Conservation (phyloP, 2,329 filamentous ascomycete genomes). For the Zymoseptoria tritici region DNA sequence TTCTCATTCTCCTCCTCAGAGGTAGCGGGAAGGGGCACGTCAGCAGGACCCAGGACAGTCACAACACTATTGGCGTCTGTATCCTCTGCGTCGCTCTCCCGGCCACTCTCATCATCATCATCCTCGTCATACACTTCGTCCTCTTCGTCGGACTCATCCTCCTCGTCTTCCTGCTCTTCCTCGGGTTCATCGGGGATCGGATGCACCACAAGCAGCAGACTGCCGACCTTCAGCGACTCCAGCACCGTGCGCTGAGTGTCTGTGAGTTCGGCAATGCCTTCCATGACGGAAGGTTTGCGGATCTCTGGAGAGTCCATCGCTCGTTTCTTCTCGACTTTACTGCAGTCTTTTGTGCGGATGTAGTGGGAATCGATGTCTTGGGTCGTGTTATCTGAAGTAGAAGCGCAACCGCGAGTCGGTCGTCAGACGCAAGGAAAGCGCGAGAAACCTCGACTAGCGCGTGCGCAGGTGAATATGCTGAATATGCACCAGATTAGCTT, state of each 20-base stretch:
- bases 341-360: neutral
- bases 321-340: neutral
- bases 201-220: neutral
- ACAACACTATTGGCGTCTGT: neutral
- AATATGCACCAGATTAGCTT: neutral
- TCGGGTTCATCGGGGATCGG: neutral
- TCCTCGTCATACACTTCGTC: constrained; percentile 6
- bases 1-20: neutral
- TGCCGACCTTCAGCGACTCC: neutral
- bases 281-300: neutral
- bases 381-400: neutral
- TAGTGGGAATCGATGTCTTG: neutral
- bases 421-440: neutral
- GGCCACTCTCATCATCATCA: constrained; percentile 4
- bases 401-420: neutral
- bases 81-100: constrained; percentile 4
- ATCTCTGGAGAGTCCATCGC: neutral
- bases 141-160: constrained; percentile 6
- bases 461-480: neutral
- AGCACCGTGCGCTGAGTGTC: neutral
- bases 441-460: neutral
- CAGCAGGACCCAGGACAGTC: neutral
- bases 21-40: neutral
- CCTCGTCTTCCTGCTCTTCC: constrained; percentile 8
- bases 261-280: neutral